These are phyloP conservation scores for Stagonosporopsis chrysanthemi DNA, from an alignment of 2,329 filamentous ascomycete genomes.

Conservation along the genomic window DNA sequence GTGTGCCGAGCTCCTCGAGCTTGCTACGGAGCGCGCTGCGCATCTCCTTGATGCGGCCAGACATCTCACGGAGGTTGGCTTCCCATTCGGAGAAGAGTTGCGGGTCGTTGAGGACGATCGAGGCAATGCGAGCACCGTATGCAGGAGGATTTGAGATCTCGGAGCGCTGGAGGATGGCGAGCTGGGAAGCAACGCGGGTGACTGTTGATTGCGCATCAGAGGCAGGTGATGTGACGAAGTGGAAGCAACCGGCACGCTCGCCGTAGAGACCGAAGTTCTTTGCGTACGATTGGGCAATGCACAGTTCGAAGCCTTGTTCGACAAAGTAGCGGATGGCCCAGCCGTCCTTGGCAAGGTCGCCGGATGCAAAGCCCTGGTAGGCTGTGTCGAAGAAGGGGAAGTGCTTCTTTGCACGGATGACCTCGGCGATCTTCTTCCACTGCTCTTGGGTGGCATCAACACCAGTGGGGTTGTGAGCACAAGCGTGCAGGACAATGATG, in stretches of 20 bases:
- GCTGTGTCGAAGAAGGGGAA: conserved; percentile 99
- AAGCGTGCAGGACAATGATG: conserved; percentile 91
- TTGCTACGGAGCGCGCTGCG: conserved; percentile 77
- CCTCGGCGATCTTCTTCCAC: conserved; percentile 85
- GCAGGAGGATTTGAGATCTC: conserved; percentile 98
- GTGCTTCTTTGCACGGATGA: conserved; percentile 80
- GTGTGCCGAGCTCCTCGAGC: conserved; percentile 84
- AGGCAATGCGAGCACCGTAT: conserved; percentile 90
- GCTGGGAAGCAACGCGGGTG: conserved; percentile 78
- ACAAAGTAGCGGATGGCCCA: conserved; percentile 95
- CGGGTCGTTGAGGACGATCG: conserved; percentile 81
- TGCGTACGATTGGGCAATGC: conserved; percentile 62
- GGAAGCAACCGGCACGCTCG: conserved; percentile 94
- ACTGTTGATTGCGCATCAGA: conserved; percentile 69
- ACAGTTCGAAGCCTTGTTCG: conserved; percentile 80
- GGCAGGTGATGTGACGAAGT: conserved; percentile 81
- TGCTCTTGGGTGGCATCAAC: conserved; percentile 94
- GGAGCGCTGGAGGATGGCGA: conserved; percentile 92
- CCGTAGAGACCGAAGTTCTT: conserved; percentile 84
- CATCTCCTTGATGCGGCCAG: conserved; percentile 93
- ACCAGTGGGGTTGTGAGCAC: conserved; percentile 97
- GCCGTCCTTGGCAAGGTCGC: conserved; percentile 82
- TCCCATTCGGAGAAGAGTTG: conserved; percentile 90
- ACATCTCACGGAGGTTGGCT: conserved; percentile 90
- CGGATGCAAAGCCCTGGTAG: conserved; percentile 97